Conservation (phyloP, 1,139 yeast species). For the Nakaseomyces bracarensis region DNA sequence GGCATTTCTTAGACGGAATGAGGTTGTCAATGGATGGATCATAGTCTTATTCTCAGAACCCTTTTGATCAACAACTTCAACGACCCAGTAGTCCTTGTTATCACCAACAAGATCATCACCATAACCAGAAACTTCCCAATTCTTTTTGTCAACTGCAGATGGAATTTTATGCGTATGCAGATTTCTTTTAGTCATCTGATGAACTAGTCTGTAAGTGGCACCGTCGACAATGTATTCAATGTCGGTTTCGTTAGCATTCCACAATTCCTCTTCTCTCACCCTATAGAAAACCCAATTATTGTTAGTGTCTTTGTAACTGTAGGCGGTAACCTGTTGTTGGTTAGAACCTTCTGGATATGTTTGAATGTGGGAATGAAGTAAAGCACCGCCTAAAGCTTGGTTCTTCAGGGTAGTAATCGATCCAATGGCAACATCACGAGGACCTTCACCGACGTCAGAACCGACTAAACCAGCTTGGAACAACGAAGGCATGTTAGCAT, state of each 20-base stretch:
- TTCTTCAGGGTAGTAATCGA: slow-evolving; percentile 79
- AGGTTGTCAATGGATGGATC: slow-evolving; percentile 81
- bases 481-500: slow-evolving; percentile 92
- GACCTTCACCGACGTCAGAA: slow-evolving; percentile 73
- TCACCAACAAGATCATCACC: slow-evolving; percentile 86
- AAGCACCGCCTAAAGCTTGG: slow-evolving; percentile 89
- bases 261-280: slow-evolving; percentile 45
- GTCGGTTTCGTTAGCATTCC: slow-evolving; percentile 44
- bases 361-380: slow-evolving; percentile 94
- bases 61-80: slow-evolving; percentile 75
- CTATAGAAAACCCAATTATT: slow-evolving; percentile 86
- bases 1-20: slow-evolving; percentile 67
- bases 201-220: slow-evolving; percentile 67
- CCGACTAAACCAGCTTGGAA: slow-evolving; percentile 92
- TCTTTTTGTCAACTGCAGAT: slow-evolving; percentile 66
- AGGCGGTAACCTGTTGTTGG: slow-evolving; percentile 95
- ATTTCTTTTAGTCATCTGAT: slow-evolving; percentile 77
- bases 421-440: slow-evolving; percentile 77
- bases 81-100: slow-evolving; percentile 84
- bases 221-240: slow-evolving; percentile 62
- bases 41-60: slow-evolving; percentile 59
- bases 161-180: slow-evolving; percentile 77
- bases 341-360: slow-evolving; percentile 89
- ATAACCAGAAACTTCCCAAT: slow-evolving; percentile 86
- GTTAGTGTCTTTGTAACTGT: slow-evolving; percentile 85